Conservation (phyloP, 2,329 filamentous ascomycete genomes). For the Fusarium praegraminearum region DNA sequence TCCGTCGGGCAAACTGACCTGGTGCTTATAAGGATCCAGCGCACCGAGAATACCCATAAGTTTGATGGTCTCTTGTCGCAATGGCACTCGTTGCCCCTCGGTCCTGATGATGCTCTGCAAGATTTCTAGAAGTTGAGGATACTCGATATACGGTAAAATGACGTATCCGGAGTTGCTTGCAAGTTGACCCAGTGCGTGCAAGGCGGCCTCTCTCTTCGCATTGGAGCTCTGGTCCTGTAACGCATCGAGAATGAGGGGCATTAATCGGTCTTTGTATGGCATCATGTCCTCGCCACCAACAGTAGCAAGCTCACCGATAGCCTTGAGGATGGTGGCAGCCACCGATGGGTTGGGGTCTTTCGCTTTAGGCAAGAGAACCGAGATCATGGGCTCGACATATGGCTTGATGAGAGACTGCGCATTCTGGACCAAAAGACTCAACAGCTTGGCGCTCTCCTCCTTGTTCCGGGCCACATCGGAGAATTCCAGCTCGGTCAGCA, state of each 20-base stretch:
- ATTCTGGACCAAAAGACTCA: constrained; percentile 92
- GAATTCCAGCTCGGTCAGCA: constrained; percentile 95
- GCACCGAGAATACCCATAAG: constrained; percentile 95
- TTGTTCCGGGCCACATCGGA: constrained; percentile 94
- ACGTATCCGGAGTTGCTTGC: constrained; percentile 98
- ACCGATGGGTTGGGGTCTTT: constrained; percentile 87
- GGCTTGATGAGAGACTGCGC: constrained; percentile 94
- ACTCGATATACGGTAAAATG: constrained; percentile 94
- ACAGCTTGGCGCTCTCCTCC: constrained; percentile 93
- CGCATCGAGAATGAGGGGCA: constrained; percentile 94
- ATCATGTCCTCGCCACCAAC: constrained; percentile 96
- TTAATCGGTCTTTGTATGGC: constrained; percentile 88
- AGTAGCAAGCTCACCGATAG: constrained; percentile 92
- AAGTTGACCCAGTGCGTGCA: constrained; percentile 90
- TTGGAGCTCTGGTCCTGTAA: constrained; percentile 94
- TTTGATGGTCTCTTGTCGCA: constrained; percentile 95
- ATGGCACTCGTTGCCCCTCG: constrained; percentile 82
- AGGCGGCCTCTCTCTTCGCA: constrained; percentile 88
- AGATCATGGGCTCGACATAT: constrained; percentile 96
- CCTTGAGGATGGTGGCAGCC: constrained; percentile 93
- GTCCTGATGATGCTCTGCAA: constrained; percentile 94
- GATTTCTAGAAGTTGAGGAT: constrained; percentile 91
- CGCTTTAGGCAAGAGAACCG: constrained; percentile 92
- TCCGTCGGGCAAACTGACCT: constrained; percentile 58
- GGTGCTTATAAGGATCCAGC: constrained; percentile 95